Percentiles rank a stretch among this genome's conserved stretches.
phyloP scores from a whole-genome alignment of 805 yeast species.

The Yamadazyma scolyti region DNA sequence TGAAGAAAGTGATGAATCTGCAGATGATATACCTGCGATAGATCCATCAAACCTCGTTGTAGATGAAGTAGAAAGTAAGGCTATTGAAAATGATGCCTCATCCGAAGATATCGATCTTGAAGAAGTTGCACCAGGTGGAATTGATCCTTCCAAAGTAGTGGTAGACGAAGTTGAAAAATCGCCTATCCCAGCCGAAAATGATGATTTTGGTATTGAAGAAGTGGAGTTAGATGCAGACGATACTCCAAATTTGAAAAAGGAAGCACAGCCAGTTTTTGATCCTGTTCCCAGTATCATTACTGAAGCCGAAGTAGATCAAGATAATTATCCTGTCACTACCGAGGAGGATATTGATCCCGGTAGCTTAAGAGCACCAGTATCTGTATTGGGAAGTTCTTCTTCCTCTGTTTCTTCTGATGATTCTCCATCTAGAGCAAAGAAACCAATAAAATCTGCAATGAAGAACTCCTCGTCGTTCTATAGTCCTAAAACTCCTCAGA shows the following conservation, averaged over 20 bases:
- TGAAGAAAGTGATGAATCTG: slow-evolving; percentile 2
- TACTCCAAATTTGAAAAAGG: slow-evolving; percentile 18
- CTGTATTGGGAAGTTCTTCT: slow-evolving; percentile 19
- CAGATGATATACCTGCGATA: slow-evolving; percentile 1
- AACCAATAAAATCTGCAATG: slow-evolving; percentile 53
- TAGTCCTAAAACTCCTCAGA: slow-evolving; percentile 8
- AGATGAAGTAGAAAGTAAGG: slow-evolving; percentile 13
- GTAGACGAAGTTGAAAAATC: slow-evolving; percentile 13
- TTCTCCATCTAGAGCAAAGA: slow-evolving; percentile 22
- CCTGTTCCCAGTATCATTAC: slow-evolving; percentile 22
- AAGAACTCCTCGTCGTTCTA: slow-evolving; percentile 32
- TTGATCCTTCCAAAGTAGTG: slow-evolving; percentile 7
- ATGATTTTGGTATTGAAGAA: slow-evolving; percentile 25
- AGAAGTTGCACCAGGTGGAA: slow-evolving; percentile 13
- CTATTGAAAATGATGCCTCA: too few relatives aligned
- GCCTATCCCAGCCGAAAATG: too few relatives aligned
- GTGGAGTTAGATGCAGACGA: slow-evolving; percentile 16
- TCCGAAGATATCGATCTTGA: slow-evolving; percentile 22
- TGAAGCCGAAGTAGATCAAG: slow-evolving; percentile 1
- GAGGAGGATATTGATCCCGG: slow-evolving; percentile 2
- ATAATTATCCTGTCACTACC: too few relatives aligned
- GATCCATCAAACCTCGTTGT: slow-evolving; percentile 9
- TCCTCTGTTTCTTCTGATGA: slow-evolving; percentile 30
- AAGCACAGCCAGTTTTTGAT: slow-evolving; percentile 30
- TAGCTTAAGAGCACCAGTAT: slow-evolving; percentile 21